A percentile compares a stretch with the other conserved stretches of the same genome.
Evolutionary conservation across 768 basidiomycete species (phyloP).

Genomic region (Tubosaeta brunneosetosa): DNA sequence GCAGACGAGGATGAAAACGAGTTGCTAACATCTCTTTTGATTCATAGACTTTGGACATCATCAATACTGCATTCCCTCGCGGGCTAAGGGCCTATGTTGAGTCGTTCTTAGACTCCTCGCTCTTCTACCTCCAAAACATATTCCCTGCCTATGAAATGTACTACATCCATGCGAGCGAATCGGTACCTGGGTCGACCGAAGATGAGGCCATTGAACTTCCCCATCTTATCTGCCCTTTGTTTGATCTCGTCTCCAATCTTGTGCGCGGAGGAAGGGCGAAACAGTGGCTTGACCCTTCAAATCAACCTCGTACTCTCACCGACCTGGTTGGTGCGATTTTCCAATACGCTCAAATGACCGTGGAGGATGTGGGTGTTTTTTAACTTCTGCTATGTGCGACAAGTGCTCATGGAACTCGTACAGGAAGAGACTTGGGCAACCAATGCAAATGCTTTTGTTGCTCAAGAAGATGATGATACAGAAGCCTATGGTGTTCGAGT

Average conservation of each 20-base stretch:
- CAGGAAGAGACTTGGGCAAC: slow-evolving; percentile 90
- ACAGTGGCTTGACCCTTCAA: slow-evolving; percentile 52
- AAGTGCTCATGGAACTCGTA: neutral
- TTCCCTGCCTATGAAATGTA: slow-evolving; percentile 57
- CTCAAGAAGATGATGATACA: slow-evolving; percentile 91
- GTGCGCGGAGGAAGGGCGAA: slow-evolving; percentile 61
- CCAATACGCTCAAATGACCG: slow-evolving; percentile 79
- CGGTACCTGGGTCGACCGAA: slow-evolving; percentile 63
- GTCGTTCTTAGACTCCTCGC: slow-evolving; percentile 53
- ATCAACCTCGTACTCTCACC: slow-evolving; percentile 35
- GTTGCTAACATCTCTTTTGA: neutral
- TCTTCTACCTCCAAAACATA: slow-evolving; percentile 55
- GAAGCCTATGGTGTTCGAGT: slow-evolving; percentile 77
- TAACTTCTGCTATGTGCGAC: neutral
- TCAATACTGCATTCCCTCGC: slow-evolving; percentile 79
- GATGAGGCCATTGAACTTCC: slow-evolving; percentile 73
- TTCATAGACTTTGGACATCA: slow-evolving; percentile 67
- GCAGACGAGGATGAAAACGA: no score
- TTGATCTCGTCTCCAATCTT: slow-evolving; percentile 73
- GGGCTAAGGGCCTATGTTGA: slow-evolving; percentile 59
- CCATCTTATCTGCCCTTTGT: slow-evolving; percentile 69
- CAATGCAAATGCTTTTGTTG: slow-evolving; percentile 88
- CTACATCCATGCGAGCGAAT: slow-evolving; percentile 54
- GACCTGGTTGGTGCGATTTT: slow-evolving; percentile 55
- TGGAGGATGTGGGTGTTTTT: slow-evolving; percentile 65